Evolutionary conservation across 768 basidiomycete species (phyloP), one percentile per base, ranked within the genome.

Genomic region (Neoboletus magnificus): DNA sequence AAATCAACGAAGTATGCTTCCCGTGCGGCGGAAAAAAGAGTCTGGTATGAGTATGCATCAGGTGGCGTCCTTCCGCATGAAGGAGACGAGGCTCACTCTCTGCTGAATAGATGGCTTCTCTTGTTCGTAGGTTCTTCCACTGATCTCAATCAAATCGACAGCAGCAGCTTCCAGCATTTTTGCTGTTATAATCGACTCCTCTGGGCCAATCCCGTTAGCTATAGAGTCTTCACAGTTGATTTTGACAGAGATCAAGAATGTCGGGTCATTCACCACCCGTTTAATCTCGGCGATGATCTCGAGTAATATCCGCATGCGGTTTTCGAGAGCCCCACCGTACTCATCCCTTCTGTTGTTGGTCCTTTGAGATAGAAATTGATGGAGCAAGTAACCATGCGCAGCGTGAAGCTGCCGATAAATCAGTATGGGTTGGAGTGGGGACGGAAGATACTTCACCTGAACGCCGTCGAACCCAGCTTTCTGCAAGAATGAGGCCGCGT

Each of bases 391-490:
- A 1, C 78, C 76, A 52, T 80, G 78, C 49, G 75, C 76, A 52
- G 69, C 70, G 54, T 77, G 79, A 43, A 81, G 63, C 74, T 79
- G 16, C 1, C 13, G 22, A 16, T n/a, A 11, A 40, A 4, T 58
- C 1, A 57, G 40, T 4, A 0, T 15, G 13, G 8, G 8, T 39
- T 4, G 13, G 4, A 15, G 36, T 10, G 27, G 23, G 25, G 16
- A 12, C 6, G n/a, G 13, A 20, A 27, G 37, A 45, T 15, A 11
- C 3, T 29, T 57, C 41, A 78, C 71, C 70, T 85, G 82, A 5
- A 82, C 73, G 15, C 86, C 89, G 56, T 90, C 87, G 58, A 89
- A 89, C 0, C 84, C 87, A 27, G 87, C 86, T 22, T 63, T 60
- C 44, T 74, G 62, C 11, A 85, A 73, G 12, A 82, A 82, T 27